Percentiles rank a stretch among this genome's conserved stretches.
Evolutionary conservation across 805 yeast species (phyloP).

Genomic region (Wickerhamiella bombiphila): DNA sequence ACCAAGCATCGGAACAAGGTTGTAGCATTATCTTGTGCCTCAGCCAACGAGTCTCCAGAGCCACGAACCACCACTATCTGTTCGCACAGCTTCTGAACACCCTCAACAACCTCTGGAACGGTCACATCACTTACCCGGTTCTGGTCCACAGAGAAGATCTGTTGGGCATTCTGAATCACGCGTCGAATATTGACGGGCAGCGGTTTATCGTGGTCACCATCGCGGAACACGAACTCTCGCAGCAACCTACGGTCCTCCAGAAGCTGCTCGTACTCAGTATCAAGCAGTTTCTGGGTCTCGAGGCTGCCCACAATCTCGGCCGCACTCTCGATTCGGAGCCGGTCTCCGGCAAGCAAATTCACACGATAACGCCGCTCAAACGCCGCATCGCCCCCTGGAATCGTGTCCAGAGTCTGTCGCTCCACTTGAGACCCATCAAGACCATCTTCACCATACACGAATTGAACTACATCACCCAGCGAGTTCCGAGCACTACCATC

Average conservation of each 20-base stretch:
- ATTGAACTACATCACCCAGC: constrained; percentile 89
- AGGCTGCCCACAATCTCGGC: constrained; percentile 83
- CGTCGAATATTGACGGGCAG: constrained; percentile 95
- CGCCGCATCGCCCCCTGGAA: constrained; percentile 77
- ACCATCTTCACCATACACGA: constrained; percentile 98
- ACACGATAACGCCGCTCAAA: constrained; percentile 77
- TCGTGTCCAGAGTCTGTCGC: constrained; percentile 86
- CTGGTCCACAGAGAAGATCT: constrained; percentile 86
- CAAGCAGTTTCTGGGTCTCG: constrained; percentile 63
- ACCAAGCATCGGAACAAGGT: constrained; percentile 77
- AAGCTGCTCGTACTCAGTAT: constrained; percentile 72
- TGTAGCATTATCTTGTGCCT: constrained; percentile 89
- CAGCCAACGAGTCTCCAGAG: constrained; percentile 49
- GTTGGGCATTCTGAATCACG: constrained; percentile 92
- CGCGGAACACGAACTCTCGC: constrained; percentile 67
- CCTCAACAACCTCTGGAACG: constrained; percentile 59
- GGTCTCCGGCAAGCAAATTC: constrained; percentile 60
- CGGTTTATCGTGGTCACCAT: constrained; percentile 96
- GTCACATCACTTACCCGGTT: constrained; percentile 81
- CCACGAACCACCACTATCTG: constrained; percentile 67
- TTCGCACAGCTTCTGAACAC: constrained; percentile 54
- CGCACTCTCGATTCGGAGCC: constrained; percentile 70
- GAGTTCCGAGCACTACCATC: constrained; percentile 98
- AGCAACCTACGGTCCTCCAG: constrained; percentile 61
- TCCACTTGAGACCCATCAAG: constrained; percentile 97